These are phyloP conservation scores for Platanthera zijinensis DNA, from an alignment of 106 monocot genomes.

Conservation along the genomic window DNA sequence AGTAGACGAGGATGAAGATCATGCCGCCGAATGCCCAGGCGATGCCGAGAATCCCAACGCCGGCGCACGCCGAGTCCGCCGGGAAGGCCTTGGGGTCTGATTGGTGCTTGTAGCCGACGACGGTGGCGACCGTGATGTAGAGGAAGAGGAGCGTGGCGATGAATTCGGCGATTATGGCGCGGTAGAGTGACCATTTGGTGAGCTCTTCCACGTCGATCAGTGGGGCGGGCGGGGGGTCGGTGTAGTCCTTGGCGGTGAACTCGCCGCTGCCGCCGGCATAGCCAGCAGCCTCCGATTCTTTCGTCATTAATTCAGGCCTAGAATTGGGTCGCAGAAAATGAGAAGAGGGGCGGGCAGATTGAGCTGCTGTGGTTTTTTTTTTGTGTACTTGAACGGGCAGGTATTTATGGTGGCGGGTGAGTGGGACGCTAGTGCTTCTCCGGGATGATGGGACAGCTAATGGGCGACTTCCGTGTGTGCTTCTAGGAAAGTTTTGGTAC, in stretches of 20 bases:
- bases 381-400: too few species aligned
- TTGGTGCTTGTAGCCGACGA: constrained; percentile 36
- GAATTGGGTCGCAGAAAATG: too few species aligned
- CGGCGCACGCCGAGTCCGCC: constrained; percentile 31
- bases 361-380: too few species aligned
- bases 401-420: too few species aligned
- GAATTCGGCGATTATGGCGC: constrained; percentile 33
- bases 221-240: constrained; percentile 29
- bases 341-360: too few species aligned
- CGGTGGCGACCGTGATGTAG: constrained; percentile 33
- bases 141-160: constrained; percentile 35
- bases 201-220: constrained; percentile 24
- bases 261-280: neutral
- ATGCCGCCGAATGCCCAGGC: constrained; percentile 95
- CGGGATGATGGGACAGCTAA: too few species aligned
- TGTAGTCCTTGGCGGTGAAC: constrained; percentile 36
- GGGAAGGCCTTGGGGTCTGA: constrained; percentile 4
- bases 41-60: constrained; percentile 77
- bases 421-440: too few species aligned
- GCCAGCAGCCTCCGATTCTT: constrained; percentile 6
- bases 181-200: constrained; percentile 27
- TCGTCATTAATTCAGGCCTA: constrained; percentile 9
- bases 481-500: too few species aligned
- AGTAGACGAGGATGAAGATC: constrained; percentile 95
- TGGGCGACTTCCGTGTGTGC: too few species aligned